These are phyloP conservation scores for Malassezia vespertilionis DNA, from an alignment of 1,284 basidiomycete genomes.

Conservation along the genomic window DNA sequence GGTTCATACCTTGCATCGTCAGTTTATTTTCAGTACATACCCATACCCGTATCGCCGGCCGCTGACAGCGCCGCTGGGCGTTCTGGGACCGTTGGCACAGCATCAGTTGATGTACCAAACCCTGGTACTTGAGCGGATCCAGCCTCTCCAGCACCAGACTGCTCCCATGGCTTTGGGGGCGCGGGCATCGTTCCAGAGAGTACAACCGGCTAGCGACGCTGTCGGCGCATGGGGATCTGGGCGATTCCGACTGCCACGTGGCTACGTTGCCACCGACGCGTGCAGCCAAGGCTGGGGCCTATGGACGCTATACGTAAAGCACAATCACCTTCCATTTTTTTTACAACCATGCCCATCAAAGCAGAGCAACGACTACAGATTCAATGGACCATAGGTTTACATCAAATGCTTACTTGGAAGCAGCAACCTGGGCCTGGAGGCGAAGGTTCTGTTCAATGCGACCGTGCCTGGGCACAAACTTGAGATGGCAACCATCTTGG, in stretches of 20 bases:
- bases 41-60: constrained; percentile 3
- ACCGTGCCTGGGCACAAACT: constrained; percentile 46
- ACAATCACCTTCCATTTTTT: constrained; percentile 1
- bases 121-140: constrained; percentile 8
- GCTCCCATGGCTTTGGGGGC: constrained; percentile 47
- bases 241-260: neutral
- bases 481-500: constrained; percentile 45
- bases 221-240: neutral
- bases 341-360: neutral
- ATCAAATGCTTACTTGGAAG: constrained; percentile 34
- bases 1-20: neutral
- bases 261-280: neutral
- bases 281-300: neutral
- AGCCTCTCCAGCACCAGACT: constrained; percentile 25
- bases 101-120: constrained; percentile 1
- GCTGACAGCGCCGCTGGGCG: constrained; percentile 29
- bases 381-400: neutral
- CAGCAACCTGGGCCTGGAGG: constrained; percentile 42
- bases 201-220: neutral
- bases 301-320: neutral
- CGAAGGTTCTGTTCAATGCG: constrained; percentile 41
- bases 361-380: neutral
- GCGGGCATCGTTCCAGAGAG: constrained; percentile 25
- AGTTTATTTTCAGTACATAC: neutral
- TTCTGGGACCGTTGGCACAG: constrained; percentile 36